A percentile compares a stretch with the other conserved stretches of the same genome.
Conservation (phyloP, 2,329 filamentous ascomycete genomes). For the Fusarium nisikadoi region DNA sequence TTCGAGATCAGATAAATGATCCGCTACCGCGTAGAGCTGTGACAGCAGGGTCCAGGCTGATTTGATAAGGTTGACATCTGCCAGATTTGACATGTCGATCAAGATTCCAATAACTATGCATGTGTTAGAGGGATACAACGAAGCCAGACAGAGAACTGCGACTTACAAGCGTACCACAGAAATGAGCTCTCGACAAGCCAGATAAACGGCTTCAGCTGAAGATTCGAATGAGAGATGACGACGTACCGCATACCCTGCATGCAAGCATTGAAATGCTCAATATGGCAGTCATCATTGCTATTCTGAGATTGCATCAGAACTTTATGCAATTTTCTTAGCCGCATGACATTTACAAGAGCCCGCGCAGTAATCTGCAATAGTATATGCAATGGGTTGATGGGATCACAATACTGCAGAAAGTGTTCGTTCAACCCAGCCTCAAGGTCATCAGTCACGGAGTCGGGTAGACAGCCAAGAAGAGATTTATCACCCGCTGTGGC, state of each 20-base stretch:
- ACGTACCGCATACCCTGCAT: slow-evolving; percentile 20
- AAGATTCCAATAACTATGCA: slow-evolving; percentile 10
- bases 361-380: slow-evolving; percentile 5
- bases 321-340: slow-evolving; percentile 11
- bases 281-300: neutral
- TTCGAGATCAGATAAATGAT: slow-evolving; percentile 2
- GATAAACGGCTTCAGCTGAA: neutral
- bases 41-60: slow-evolving; percentile 7
- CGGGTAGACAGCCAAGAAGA: neutral
- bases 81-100: slow-evolving; percentile 9
- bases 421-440: slow-evolving; percentile 9
- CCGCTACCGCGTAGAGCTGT: neutral
- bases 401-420: slow-evolving; percentile 26
- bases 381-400: neutral
- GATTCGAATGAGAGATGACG: neutral
- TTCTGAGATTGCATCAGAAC: neutral
- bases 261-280: slow-evolving; percentile 17
- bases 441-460: neutral
- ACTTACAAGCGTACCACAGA: slow-evolving; percentile 24
- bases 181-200: slow-evolving; percentile 9
- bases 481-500: neutral
- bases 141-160: accelerated
- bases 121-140: neutral
- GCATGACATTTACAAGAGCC: slow-evolving; percentile 10
- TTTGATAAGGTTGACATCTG: neutral